Evolutionary conservation across 2,329 filamentous ascomycete species (phyloP).

Genomic region (Aspergillus bombycis): DNA sequence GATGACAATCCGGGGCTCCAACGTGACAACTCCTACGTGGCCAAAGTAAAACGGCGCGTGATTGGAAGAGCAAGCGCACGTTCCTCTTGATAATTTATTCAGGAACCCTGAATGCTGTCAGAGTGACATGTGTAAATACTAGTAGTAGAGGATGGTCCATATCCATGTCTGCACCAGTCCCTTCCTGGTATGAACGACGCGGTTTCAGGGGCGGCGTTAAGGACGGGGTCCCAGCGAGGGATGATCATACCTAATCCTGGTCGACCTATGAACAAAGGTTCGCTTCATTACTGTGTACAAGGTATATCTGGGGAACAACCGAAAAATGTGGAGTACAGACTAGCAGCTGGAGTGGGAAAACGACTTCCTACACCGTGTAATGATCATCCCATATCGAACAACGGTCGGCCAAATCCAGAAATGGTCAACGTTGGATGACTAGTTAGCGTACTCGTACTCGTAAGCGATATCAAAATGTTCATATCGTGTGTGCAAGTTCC

Average conservation of each 20-base stretch:
- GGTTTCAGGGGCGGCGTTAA: not conserved
- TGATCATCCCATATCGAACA: not conserved
- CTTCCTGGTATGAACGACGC: not conserved
- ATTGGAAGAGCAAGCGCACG: not conserved
- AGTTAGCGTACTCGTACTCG: not conserved
- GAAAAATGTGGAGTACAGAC: slow-evolving; percentile 8
- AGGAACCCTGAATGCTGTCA: not conserved
- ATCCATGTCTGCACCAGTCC: slow-evolving; percentile 1
- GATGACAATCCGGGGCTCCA: not conserved
- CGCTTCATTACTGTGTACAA: not conserved
- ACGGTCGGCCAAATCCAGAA: not conserved
- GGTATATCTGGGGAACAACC: slow-evolving; percentile 7
- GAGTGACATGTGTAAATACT: not conserved
- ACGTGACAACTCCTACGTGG: not conserved
- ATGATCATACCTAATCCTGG: not conserved
- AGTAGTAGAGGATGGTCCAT: not conserved
- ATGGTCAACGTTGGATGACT: not conserved
- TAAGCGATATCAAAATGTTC: not conserved
- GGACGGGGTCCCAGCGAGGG: not conserved
- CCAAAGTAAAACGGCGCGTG: not conserved
- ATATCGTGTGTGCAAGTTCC: not conserved
- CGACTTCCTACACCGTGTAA: not conserved
- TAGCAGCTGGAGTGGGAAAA: not conserved
- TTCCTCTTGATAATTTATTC: slow-evolving; percentile 2
- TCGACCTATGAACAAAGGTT: not conserved